Percentiles rank a stretch among this genome's conserved stretches.
These are phyloP conservation scores for Garcia nutans DNA, from an alignment of 345 rosid species.

Conservation along the genomic window DNA sequence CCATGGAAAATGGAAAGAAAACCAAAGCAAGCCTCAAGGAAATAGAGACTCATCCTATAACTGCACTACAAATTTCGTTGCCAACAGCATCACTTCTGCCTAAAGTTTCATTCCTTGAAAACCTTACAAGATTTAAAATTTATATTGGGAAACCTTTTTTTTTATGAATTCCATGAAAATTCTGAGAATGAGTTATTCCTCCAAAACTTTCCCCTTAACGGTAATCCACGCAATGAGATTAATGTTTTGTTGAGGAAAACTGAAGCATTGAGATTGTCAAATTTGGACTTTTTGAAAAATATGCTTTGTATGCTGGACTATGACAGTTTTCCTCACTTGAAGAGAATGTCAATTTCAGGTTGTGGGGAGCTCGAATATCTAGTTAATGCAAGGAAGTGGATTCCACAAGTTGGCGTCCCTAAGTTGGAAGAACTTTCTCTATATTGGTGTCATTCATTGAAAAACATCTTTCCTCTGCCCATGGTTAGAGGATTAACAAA, in stretches of 20 bases:
- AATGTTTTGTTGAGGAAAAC: neutral
- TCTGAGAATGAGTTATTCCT: too few species aligned
- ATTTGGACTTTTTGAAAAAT: neutral
- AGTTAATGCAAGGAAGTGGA: neutral
- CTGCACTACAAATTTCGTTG: neutral
- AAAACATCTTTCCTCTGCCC: neutral
- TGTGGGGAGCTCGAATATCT: neutral
- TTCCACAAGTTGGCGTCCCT: neutral
- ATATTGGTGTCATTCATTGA: too few species aligned
- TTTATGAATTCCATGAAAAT: neutral
- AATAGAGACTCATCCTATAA: neutral
- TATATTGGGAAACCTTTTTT: neutral
- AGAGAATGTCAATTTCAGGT: neutral
- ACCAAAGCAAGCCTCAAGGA: neutral
- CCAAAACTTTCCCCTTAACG: neutral
- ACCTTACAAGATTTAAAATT: neutral
- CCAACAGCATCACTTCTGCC: constrained; percentile 15
- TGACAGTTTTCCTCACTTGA: neutral
- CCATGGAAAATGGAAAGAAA: neutral
- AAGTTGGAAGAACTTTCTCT: too few species aligned
- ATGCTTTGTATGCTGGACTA: neutral
- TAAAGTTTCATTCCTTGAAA: too few species aligned
- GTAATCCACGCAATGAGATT: neutral
- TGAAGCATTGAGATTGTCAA: neutral
- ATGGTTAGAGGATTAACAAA: neutral